Conservation (phyloP, 2,329 filamentous ascomycete genomes). For the Alternaria triticimaculans region DNA sequence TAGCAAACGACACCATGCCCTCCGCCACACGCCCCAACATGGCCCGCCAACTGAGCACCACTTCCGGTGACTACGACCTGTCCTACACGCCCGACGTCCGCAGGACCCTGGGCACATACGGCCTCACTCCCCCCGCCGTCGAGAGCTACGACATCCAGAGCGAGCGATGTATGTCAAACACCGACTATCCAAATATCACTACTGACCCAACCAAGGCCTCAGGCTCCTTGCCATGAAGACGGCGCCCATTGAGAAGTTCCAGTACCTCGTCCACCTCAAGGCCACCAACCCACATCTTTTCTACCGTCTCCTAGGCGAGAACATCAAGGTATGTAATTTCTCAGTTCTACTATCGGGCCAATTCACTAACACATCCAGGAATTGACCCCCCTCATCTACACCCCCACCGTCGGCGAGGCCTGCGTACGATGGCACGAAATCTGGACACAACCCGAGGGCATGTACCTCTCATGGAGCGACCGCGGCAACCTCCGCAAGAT, state of each 20-base stretch:
- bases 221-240: conserved; percentile 74
- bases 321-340: conserved; percentile 65
- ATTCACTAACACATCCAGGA: conserved; percentile 61
- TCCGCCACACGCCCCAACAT: conserved; percentile 47
- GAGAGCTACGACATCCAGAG: conserved; percentile 59
- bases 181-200: conserved; percentile 35
- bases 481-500: conserved; percentile 87
- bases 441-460: conserved; percentile 90
- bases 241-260: conserved; percentile 80
- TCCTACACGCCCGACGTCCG: conserved; percentile 58
- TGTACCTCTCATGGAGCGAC: conserved; percentile 97
- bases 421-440: conserved; percentile 96
- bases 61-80: conserved; percentile 58
- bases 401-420: conserved; percentile 91
- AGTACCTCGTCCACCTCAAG: conserved; percentile 79
- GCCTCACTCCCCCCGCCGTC: conserved; percentile 58
- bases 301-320: conserved; percentile 78
- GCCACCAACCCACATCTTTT: conserved; percentile 80
- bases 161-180: conserved; percentile 54
- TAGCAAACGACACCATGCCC: conserved; percentile 43
- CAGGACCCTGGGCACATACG: conserved; percentile 60
- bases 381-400: conserved; percentile 85
- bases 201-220: conserved; percentile 64
- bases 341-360: too few species aligned
- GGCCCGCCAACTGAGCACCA: conserved; percentile 49